Base-by-base conservation (phyloP, 805 yeast genomes). In the Starmerella apis region DNA sequence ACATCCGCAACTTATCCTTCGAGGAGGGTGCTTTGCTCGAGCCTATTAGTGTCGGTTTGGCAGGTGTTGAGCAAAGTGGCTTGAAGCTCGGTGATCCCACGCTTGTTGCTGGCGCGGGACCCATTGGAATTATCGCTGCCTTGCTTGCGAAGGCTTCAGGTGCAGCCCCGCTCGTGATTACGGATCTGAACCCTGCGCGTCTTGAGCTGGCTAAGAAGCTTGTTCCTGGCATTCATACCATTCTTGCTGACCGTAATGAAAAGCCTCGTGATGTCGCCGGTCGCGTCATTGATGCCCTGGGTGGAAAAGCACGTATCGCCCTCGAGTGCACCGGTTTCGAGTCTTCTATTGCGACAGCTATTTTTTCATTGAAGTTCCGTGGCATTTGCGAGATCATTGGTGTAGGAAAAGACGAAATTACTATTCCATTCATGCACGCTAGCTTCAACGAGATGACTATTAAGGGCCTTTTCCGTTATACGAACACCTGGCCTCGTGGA, bases 291-390 rank as follows among this genome's bases (percentile, higher is more conserved):
- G 51, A 53, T 11, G 59, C 61, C 35, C 74, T 72, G 38, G 74
- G 70, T 52, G 77, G 75, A 11, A 65, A 63, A 37, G 78, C 78
- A 20, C 68, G 69, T 36, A 65, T 70, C 41, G 73, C 70, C 9
- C 60, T 76, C 44, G 80, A 76, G 59, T 75, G 80, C 65, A 76
- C 80, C 6, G 81, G 81, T 33, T 71, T 72, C 42, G 77, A 73
- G 57, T 59, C 69, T 7, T 67, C 74, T 24, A 73, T 77, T 55
- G 66, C 70, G 50, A 70, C 78, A 1, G 71, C 70, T 19, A 70
- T 72, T 51, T 74, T 68, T 53, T 67, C 73, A 32, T 70, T 70
- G 4, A 68, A 74, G 62, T 71, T 75, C 65, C 65, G 72, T 11
- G 80, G 78, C 27, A 55, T 64, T 18, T 61, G 75, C 50, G 68